A percentile compares a stretch with the other conserved stretches of the same genome.
phyloP scores from a whole-genome alignment of 495 filamentous ascomycete species.

The Penicillium cataractarum region DNA sequence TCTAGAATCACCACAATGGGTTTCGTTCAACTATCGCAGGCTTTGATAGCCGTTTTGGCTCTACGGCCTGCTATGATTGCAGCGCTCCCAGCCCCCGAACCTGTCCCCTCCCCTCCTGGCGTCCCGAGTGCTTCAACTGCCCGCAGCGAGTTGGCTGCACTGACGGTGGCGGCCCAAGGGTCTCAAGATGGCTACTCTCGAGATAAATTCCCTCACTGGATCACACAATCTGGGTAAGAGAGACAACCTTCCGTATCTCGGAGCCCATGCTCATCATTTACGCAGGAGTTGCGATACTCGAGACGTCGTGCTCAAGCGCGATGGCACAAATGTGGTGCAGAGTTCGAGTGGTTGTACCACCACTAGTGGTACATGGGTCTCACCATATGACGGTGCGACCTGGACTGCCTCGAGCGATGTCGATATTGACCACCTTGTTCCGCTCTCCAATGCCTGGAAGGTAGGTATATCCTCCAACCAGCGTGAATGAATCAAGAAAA shows the following conservation, averaged over 20 bases:
- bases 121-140: slow-evolving; percentile 61
- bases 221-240: slow-evolving; percentile 47
- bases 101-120: slow-evolving; percentile 49
- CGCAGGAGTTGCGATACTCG: slow-evolving; percentile 64
- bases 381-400: slow-evolving; percentile 68
- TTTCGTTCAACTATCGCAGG: not conserved
- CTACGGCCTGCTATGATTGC: slow-evolving; percentile 15
- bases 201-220: slow-evolving; percentile 70
- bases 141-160: slow-evolving; percentile 51
- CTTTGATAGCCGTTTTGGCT: slow-evolving; percentile 17
- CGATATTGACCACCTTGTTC: slow-evolving; percentile 79
- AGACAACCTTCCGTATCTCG: not conserved
- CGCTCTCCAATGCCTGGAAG: slow-evolving; percentile 74
- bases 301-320: slow-evolving; percentile 69
- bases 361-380: slow-evolving; percentile 63
- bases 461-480: slow-evolving; percentile 33
- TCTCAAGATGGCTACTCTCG: slow-evolving; percentile 61
- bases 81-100: slow-evolving; percentile 21
- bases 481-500: not conserved
- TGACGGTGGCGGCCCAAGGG: slow-evolving; percentile 57
- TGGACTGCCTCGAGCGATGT: slow-evolving; percentile 69
- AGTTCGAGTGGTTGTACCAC: slow-evolving; percentile 54
- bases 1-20: not conserved
- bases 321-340: slow-evolving; percentile 59
- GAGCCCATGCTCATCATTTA: not conserved